Evolutionary conservation across 164 flowering plant genomes (phyloP).

Genomic region (Liquidambar formosana): DNA sequence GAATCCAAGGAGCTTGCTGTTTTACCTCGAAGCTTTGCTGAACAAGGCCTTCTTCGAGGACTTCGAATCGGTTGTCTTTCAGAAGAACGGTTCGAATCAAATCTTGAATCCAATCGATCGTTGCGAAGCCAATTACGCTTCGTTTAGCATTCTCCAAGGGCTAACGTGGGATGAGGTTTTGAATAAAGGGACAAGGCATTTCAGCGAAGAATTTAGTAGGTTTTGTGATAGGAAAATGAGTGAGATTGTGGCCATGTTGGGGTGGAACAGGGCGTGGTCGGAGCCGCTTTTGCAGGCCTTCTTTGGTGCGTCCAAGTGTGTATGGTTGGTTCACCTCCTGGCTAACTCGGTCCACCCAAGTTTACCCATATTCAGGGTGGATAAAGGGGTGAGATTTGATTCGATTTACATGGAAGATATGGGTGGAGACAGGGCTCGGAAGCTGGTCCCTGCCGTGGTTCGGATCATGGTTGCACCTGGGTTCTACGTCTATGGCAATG

Average conservation of each 20-base stretch:
- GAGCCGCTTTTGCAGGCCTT: slow-evolving; percentile 83
- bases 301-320: slow-evolving; percentile 78
- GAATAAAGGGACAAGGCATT: slow-evolving; percentile 79
- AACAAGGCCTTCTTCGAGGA: slow-evolving; percentile 78
- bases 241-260: slow-evolving; percentile 74
- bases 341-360: slow-evolving; percentile 83
- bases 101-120: slow-evolving; percentile 66
- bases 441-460: slow-evolving; percentile 52
- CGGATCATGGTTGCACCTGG: slow-evolving; percentile 94
- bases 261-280: slow-evolving; percentile 92
- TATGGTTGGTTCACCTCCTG: slow-evolving; percentile 87
- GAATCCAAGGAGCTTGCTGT: slow-evolving; percentile 42
- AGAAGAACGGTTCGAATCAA: slow-evolving; percentile 37
- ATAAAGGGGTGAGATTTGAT: slow-evolving; percentile 55
- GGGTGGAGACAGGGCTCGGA: slow-evolving; percentile 61
- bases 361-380: slow-evolving; percentile 72
- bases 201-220: slow-evolving; percentile 79
- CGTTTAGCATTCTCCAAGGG: slow-evolving; percentile 42
- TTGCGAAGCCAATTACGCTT: slow-evolving; percentile 55
- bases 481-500: slow-evolving; percentile 69
- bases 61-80: slow-evolving; percentile 71
- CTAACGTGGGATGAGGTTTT: slow-evolving; percentile 89
- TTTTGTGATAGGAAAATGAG: slow-evolving; percentile 95
- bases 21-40: slow-evolving; percentile 68
- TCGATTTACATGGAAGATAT: slow-evolving; percentile 86